Conservation (phyloP, 2,329 filamentous ascomycete genomes). For the Trichoderma semiorbis region DNA sequence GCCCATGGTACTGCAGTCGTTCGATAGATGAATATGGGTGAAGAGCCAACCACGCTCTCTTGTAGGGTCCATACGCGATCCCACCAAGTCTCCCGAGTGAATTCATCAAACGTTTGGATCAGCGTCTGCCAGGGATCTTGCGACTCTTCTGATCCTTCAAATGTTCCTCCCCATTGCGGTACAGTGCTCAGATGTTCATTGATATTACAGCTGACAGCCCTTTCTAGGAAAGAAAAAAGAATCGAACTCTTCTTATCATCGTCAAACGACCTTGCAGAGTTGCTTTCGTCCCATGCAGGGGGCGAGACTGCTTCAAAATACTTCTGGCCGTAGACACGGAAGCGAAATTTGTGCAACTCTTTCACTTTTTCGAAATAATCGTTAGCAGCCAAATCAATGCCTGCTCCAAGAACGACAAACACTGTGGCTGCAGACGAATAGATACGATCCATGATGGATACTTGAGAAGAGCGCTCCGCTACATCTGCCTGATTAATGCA, state of each 20-base stretch:
- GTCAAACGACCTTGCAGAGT: background rate
- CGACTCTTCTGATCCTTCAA: background rate
- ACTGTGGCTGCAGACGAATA: constrained; percentile 7
- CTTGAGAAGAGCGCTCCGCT: constrained; percentile 3
- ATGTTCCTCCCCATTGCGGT: background rate
- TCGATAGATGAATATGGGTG: background rate
- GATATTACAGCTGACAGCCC: background rate
- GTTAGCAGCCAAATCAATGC: background rate
- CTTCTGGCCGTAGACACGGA: background rate
- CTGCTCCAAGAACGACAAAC: constrained; percentile 1
- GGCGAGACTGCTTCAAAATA: background rate
- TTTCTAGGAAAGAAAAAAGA: background rate
- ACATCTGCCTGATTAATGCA: constrained; percentile 13
- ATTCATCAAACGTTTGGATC: background rate
- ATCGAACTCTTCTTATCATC: background rate
- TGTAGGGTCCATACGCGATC: background rate
- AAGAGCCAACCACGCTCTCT: background rate
- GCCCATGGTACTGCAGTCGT: background rate
- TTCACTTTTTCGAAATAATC: background rate
- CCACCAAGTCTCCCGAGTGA: background rate
- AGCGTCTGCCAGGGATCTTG: background rate
- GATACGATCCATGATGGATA: constrained; percentile 14
- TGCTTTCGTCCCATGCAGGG: background rate
- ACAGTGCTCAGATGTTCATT: background rate
- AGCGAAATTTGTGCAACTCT: background rate